A percentile compares a stretch with the other conserved stretches of the same genome.
Conservation (phyloP, 2,329 filamentous ascomycete genomes). For the Penicillium sp. region DNA sequence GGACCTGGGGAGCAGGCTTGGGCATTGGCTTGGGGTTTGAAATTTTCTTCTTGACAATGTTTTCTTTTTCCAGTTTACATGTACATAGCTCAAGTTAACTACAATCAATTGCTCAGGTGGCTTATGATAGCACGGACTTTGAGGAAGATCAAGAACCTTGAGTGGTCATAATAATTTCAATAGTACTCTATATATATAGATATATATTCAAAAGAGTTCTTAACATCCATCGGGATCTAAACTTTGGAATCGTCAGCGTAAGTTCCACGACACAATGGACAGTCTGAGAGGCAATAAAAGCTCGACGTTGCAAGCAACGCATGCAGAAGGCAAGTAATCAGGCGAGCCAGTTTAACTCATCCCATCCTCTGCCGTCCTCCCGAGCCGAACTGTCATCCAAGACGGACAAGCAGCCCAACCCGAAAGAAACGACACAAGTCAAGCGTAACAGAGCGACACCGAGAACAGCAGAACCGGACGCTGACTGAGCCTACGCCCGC, state of each 20-base stretch:
- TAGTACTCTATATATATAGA: neutral
- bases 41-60: slow-evolving; percentile 5
- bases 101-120: slow-evolving; percentile 10
- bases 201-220: neutral
- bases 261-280: slow-evolving; percentile 3
- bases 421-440: slow-evolving; percentile 37
- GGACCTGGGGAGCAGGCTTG: slow-evolving; percentile 1
- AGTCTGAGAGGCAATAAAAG: slow-evolving; percentile 1
- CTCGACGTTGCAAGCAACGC: slow-evolving; percentile 17
- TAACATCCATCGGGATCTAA: neutral
- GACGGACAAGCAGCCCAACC: slow-evolving; percentile 37
- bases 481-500: slow-evolving; percentile 28
- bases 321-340: slow-evolving; percentile 29
- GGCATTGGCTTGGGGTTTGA: neutral
- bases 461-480: slow-evolving; percentile 20
- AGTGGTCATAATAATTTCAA: neutral
- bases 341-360: slow-evolving; percentile 47
- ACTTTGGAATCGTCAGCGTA: slow-evolving; percentile 18
- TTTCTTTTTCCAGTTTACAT: neutral
- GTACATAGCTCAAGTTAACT: slow-evolving; percentile 13
- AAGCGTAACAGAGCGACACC: slow-evolving; percentile 28
- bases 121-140: neutral
- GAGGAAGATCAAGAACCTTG: neutral
- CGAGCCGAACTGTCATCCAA: slow-evolving; percentile 37
- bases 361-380: slow-evolving; percentile 42